A percentile compares a stretch with the other conserved stretches of the same genome.
Evolutionary conservation across 2,329 filamentous ascomycete species (phyloP).

Genomic region (Lomentospora prolificans): DNA sequence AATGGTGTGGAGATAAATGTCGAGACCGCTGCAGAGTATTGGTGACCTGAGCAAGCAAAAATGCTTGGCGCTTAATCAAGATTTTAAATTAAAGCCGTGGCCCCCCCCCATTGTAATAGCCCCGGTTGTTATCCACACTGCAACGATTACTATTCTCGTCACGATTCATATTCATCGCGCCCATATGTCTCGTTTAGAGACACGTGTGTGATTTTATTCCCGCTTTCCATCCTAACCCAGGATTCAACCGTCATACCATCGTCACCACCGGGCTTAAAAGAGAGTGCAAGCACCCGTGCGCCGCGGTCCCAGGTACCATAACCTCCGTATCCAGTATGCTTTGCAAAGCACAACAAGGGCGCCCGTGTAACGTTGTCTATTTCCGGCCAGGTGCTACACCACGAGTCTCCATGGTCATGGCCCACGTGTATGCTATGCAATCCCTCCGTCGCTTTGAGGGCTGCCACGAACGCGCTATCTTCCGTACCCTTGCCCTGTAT

Average conservation of each 20-base stretch:
- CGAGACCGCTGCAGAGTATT: too few relatives aligned
- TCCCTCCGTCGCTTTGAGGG: conserved; percentile 34
- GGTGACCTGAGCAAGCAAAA: too few relatives aligned
- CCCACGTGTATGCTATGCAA: conserved; percentile 42
- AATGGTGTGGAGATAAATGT: too few relatives aligned
- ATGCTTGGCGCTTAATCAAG: too few relatives aligned
- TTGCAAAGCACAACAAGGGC: conserved; percentile 42
- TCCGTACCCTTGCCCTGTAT: conserved; percentile 17
- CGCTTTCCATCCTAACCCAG: conserved; percentile 52
- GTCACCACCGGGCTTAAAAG: conserved; percentile 33
- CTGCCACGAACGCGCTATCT: conserved; percentile 41
- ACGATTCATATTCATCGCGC: conserved; percentile 34
- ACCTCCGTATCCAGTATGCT: conserved; percentile 61
- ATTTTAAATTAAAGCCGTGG: too few relatives aligned
- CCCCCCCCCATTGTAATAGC: too few relatives aligned
- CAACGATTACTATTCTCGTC: too few relatives aligned
- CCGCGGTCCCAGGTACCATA: conserved; percentile 58
- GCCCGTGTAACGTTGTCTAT: conserved; percentile 32
- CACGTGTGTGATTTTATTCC: conserved; percentile 39
- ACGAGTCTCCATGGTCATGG: conserved; percentile 44
- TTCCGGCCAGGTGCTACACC: conserved; percentile 25
- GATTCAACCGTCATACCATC: conserved; percentile 36
- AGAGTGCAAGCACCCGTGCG: conserved; percentile 36
- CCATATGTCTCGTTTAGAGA: conserved; percentile 51
- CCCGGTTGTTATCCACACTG: too few relatives aligned